Percentiles rank a stretch among this genome's conserved stretches.
These are phyloP conservation scores for Trichoderma semiorbis DNA, from an alignment of 2,329 filamentous ascomycete species.

Conservation along the genomic window DNA sequence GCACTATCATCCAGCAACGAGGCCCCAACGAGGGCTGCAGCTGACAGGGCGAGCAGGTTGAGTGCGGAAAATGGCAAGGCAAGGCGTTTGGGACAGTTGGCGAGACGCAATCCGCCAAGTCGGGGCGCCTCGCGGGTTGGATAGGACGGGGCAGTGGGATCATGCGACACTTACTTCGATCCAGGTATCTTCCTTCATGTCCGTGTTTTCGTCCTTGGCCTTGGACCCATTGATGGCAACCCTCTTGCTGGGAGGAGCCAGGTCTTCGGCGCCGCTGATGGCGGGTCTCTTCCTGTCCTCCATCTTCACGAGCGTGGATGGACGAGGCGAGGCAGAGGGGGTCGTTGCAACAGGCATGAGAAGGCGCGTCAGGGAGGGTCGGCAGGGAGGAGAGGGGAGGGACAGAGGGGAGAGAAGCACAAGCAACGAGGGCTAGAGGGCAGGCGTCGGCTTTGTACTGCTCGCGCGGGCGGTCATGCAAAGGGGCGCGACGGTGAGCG, in stretches of 20 bases:
- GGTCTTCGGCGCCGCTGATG: conserved; percentile 72
- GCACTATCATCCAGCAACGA: conserved; percentile 33
- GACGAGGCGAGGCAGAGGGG: conserved; percentile 65
- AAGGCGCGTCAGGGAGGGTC: conserved; percentile 39
- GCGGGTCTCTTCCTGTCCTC: conserved; percentile 98
- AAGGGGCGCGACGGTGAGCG: conserved; percentile 30
- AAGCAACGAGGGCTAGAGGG: conserved; percentile 31
- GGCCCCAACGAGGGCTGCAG: conserved; percentile 27
- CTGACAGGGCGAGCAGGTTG: conserved; percentile 17
- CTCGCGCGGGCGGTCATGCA: conserved; percentile 36
- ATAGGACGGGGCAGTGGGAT: conserved; percentile 24
- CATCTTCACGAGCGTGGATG: conserved; percentile 89
- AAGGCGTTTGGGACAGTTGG: not conserved
- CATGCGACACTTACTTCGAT: conserved; percentile 60
- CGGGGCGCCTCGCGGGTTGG: conserved; percentile 7
- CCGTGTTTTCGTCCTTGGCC: conserved; percentile 52
- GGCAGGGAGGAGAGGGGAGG: conserved; percentile 38
- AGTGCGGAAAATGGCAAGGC: not conserved
- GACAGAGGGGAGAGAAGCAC: conserved; percentile 20
- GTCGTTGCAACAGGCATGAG: conserved; percentile 87
- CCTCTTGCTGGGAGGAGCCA: conserved; percentile 86
- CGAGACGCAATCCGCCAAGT: not conserved
- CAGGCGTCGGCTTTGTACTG: conserved; percentile 34
- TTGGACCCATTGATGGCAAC: conserved; percentile 80
- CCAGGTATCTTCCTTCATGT: conserved; percentile 59